Base-by-base conservation (phyloP, 257 asterid species). In the Penstemon newberryi region DNA sequence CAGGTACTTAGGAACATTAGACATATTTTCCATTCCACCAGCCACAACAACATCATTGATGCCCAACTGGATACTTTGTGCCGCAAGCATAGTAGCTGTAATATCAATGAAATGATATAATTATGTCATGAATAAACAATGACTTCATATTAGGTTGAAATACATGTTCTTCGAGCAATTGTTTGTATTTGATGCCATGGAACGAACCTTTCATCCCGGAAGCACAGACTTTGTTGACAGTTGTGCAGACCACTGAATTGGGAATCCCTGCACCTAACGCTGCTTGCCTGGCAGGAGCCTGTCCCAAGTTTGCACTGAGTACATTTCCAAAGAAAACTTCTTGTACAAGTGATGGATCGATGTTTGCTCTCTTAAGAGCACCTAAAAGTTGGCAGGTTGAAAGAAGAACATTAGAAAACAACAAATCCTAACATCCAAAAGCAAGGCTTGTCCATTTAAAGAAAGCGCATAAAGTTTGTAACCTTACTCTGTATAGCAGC, bases 21-120 rank as follows among this genome's bases (percentile, higher is more conserved):
- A 94, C 99, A 94, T 94, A 85, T 83, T 86, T 79, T 94, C 99
- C 97, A 91, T 94, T 66, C 99, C 99, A 79, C 99, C 99, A 72
- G 99, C 95, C 60, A 94, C 95, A n/a, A 94, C 99, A 68, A 94
- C 87, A 69, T 94, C 96, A 59, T 87, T 94, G 79, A 83, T 79
- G 64, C 99, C 99, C 87, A 94, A 83, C 83, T 89, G 96, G 67
- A 94, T 94, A 73, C 84, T 89, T 76, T 94, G 99, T 60, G 96
- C 85, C 9, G 99, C 99, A 59, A 90, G 89, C 91, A 91, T 89
- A 36, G 96, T 85, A 54, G 99, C 99, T 94, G 95, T 69, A 72
- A 69, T 70, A 59, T 44, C 69, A 75, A 25, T 25, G 33, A 73
- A 63, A 64, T 69, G 54, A 78, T 15, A 73, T n/a, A 33, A 36